Evolutionary conservation across 768 basidiomycete species (phyloP).

Genomic region (Phylloporus sp.): DNA sequence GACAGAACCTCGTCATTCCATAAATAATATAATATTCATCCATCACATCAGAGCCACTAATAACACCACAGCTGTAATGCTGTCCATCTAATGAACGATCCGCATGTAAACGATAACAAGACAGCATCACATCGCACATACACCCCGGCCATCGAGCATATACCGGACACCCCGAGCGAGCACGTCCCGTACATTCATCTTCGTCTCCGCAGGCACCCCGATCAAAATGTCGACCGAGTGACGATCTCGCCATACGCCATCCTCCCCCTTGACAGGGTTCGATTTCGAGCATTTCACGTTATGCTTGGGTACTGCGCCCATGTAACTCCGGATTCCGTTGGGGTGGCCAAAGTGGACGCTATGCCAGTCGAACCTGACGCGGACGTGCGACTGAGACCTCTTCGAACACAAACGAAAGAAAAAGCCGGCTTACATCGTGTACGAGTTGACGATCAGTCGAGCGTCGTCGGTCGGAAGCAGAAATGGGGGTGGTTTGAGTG

Average conservation of each 20-base stretch:
- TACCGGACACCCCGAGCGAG: constrained; percentile 10
- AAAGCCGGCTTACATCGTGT: constrained; percentile 18
- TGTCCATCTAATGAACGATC: no score
- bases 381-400: no score
- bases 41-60: no score
- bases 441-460: constrained; percentile 21
- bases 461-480: background rate
- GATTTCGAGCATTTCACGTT: constrained; percentile 24
- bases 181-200: constrained; percentile 15
- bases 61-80: no score
- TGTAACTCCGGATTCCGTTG: constrained; percentile 14
- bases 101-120: no score
- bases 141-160: no score
- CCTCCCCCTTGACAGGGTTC: constrained; percentile 21
- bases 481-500: constrained; percentile 16
- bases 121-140: no score
- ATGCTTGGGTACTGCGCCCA: constrained; percentile 11
- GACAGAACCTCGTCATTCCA: no score
- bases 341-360: constrained; percentile 14
- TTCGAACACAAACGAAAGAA: no score
- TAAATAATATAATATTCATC: no score
- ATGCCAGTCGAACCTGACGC: no score
- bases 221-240: constrained; percentile 21
- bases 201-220: constrained; percentile 18
- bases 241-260: constrained; percentile 14